Conservation (phyloP, 768 basidiomycete species). For the Boletus eberwhitei region DNA sequence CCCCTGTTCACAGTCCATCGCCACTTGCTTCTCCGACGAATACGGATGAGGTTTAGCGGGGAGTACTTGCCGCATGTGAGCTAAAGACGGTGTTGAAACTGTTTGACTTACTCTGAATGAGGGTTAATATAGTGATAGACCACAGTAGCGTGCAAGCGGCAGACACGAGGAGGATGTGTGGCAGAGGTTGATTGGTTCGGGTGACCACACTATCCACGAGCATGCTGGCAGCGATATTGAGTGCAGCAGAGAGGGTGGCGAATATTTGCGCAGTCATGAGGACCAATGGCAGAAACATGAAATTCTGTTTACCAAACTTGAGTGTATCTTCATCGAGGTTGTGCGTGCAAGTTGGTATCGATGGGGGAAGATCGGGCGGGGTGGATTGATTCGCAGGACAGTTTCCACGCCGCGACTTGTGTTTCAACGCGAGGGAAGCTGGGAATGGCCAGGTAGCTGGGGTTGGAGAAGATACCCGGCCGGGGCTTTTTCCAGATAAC, state of each 20-base stretch:
- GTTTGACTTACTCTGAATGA: constrained; percentile 24
- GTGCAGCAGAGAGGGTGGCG: constrained; percentile 22
- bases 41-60: constrained; percentile 8
- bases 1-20: neutral
- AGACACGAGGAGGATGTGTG: constrained; percentile 18
- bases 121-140: constrained; percentile 17
- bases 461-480: constrained; percentile 30
- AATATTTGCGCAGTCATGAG: constrained; percentile 21
- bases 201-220: neutral
- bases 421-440: constrained; percentile 24
- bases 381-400: neutral
- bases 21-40: constrained; percentile 8
- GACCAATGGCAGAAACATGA: constrained; percentile 6
- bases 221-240: constrained; percentile 17
- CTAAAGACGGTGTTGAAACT: neutral
- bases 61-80: constrained; percentile 20
- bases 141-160: constrained; percentile 24
- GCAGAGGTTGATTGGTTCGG: neutral
- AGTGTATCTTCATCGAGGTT: neutral
- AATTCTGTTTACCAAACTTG: neutral
- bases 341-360: neutral
- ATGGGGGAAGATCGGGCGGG: constrained; percentile 1
- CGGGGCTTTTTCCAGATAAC: constrained; percentile 1
- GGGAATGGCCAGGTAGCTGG: constrained; percentile 33
- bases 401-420: neutral